Evolutionary conservation across 202 grass and related monocot species (phyloP).

Genomic region (Alloteropsis angusta): DNA sequence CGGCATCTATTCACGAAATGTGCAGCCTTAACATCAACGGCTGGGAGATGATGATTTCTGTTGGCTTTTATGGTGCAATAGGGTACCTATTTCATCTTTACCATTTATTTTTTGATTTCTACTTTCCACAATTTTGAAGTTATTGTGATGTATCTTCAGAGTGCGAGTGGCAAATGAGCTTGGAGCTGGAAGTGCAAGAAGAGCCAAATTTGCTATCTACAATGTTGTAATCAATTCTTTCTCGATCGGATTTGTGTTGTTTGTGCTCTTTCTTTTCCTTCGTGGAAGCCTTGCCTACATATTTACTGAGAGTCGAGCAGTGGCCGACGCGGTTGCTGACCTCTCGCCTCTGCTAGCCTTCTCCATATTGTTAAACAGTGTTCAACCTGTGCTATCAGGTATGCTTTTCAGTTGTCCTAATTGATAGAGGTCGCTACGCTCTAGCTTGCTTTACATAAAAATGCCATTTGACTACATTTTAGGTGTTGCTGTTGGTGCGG

Average conservation of each 20-base stretch:
- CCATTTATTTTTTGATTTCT: background rate
- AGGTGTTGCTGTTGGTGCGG: conserved; percentile 76
- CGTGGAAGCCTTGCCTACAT: conserved; percentile 57
- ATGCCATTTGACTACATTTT: background rate
- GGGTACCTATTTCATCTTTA: conserved; percentile 34
- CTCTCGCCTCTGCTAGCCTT: conserved; percentile 65
- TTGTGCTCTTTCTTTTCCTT: conserved; percentile 54
- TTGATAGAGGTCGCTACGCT: background rate
- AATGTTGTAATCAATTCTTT: conserved; percentile 47
- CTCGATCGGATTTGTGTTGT: background rate
- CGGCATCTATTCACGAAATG: background rate
- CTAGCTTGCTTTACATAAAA: background rate
- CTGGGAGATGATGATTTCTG: conserved; percentile 89
- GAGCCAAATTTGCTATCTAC: conserved; percentile 52
- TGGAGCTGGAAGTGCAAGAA: conserved; percentile 53
- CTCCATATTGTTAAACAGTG: conserved; percentile 73
- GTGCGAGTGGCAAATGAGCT: conserved; percentile 83
- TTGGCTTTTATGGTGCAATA: conserved; percentile 55
- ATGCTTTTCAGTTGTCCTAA: background rate
- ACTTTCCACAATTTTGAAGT: background rate
- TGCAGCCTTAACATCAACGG: conserved; percentile 85
- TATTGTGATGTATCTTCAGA: conserved; percentile 20
- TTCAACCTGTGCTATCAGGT: conserved; percentile 92
- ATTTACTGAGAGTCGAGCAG: conserved; percentile 42
- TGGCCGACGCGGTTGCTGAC: conserved; percentile 47